Evolutionary conservation across 1,139 yeast genomes (phyloP).

Genomic region (Taphrina betulina): DNA sequence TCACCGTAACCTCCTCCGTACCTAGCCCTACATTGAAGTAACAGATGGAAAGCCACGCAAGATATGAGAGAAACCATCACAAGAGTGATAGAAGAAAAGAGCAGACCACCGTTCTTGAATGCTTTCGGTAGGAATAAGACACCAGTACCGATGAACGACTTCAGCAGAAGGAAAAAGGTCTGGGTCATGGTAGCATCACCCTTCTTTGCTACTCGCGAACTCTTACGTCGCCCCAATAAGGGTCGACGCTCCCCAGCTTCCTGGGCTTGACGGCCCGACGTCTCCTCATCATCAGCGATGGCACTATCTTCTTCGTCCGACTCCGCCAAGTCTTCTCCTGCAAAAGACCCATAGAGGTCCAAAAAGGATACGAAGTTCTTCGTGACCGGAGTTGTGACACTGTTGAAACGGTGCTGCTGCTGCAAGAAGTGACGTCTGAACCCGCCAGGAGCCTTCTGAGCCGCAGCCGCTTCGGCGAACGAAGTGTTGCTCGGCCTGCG

Average conservation of each 20-base stretch:
- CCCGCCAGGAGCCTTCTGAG: slow-evolving; percentile 86
- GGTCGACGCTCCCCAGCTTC: slow-evolving; percentile 33
- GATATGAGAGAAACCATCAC: slow-evolving; percentile 71
- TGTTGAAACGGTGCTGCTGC: slow-evolving; percentile 23
- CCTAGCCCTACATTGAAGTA: slow-evolving; percentile 61
- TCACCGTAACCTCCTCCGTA: slow-evolving; percentile 83
- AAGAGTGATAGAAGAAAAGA: slow-evolving; percentile 65
- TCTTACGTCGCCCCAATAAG: slow-evolving; percentile 22
- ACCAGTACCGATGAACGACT: slow-evolving; percentile 97
- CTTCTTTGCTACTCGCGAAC: slow-evolving; percentile 31
- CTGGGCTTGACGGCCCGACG: slow-evolving; percentile 31
- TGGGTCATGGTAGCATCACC: slow-evolving; percentile 58
- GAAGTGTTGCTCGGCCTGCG: slow-evolving; percentile 38
- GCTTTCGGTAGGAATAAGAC: slow-evolving; percentile 89
- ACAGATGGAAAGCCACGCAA: slow-evolving; percentile 77
- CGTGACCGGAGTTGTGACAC: slow-evolving; percentile 50
- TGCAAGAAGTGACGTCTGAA: slow-evolving; percentile 79
- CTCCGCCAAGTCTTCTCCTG: slow-evolving; percentile 86
- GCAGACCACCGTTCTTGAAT: slow-evolving; percentile 70
- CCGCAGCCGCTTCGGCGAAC: slow-evolving; percentile 49
- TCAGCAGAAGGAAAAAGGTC: slow-evolving; percentile 69
- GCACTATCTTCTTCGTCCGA: slow-evolving; percentile 50
- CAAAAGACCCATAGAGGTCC: slow-evolving; percentile 89
- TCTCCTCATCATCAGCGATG: slow-evolving; percentile 40
- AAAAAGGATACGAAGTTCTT: slow-evolving; percentile 84